Percentiles rank a stretch among this genome's conserved stretches.
Evolutionary conservation across 176 grass and related monocot genomes (phyloP).

Genomic region (Elymus sibiricus): DNA sequence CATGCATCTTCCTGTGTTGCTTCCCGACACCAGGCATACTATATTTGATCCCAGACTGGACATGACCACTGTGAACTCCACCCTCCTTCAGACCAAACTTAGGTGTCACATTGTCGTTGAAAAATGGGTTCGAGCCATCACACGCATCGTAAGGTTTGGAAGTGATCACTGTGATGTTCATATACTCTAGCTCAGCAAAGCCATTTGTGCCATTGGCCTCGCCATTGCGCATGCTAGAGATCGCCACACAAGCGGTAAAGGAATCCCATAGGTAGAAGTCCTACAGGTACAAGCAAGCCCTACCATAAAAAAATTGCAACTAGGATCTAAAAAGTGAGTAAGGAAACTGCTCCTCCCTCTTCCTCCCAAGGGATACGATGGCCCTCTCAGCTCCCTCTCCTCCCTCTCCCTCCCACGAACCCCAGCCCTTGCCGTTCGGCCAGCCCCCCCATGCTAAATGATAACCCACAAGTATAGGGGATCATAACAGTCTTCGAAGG

Average conservation of each 20-base stretch:
- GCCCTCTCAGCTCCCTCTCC: too few species aligned
- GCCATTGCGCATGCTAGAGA: slow-evolving; percentile 55
- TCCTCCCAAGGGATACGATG: too few species aligned
- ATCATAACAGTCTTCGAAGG: too few species aligned
- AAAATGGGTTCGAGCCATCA: slow-evolving; percentile 64
- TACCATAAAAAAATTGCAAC: too few species aligned
- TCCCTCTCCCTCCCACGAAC: too few species aligned
- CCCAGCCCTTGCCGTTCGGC: too few species aligned
- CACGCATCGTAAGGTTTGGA: slow-evolving; percentile 46
- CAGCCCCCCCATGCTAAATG: too few species aligned
- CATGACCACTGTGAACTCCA: slow-evolving; percentile 74
- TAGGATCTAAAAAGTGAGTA: too few species aligned
- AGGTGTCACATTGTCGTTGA: slow-evolving; percentile 32
- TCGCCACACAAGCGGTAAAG: slow-evolving; percentile 44
- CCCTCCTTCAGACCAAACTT: slow-evolving; percentile 48
- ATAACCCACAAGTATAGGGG: too few species aligned
- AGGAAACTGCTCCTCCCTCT: too few species aligned
- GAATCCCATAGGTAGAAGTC: slow-evolving; percentile 75
- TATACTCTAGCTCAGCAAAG: slow-evolving; percentile 58
- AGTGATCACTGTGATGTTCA: slow-evolving; percentile 68
- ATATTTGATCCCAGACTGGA: slow-evolving; percentile 63
- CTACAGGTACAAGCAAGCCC: slow-evolving; percentile 9
- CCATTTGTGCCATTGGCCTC: slow-evolving; percentile 49
- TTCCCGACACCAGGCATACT: slow-evolving; percentile 47
- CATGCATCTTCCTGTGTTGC: slow-evolving; percentile 54